phyloP scores from a whole-genome alignment of 495 filamentous ascomycete genomes.

The Penicillium riverlandense region DNA sequence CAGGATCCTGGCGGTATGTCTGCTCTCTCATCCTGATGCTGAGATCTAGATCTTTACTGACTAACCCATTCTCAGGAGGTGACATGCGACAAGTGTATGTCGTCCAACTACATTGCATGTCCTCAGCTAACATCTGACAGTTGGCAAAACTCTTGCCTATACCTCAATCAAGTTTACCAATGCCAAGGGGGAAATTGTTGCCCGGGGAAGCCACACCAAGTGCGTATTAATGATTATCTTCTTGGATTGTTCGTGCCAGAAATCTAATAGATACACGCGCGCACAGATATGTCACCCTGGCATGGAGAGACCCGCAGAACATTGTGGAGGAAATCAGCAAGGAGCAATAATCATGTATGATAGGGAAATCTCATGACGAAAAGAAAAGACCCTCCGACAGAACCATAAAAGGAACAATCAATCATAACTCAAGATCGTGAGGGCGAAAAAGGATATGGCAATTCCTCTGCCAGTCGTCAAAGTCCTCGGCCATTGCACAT shows the following conservation, averaged over 20 bases:
- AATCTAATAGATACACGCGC: not conserved
- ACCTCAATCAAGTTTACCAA: slow-evolving; percentile 79
- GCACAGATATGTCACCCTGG: slow-evolving; percentile 46
- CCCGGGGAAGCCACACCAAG: slow-evolving; percentile 95
- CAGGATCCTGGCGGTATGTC: slow-evolving; percentile 54
- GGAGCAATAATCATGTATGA: slow-evolving; percentile 9
- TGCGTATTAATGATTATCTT: slow-evolving; percentile 29
- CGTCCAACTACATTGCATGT: not conserved
- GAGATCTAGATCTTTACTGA: not conserved
- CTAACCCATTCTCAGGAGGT: slow-evolving; percentile 45
- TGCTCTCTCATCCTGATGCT: not conserved
- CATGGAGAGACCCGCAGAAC: slow-evolving; percentile 55
- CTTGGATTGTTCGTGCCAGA: too few relatives aligned
- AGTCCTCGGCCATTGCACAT: too few relatives aligned
- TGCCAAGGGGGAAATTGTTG: slow-evolving; percentile 66
- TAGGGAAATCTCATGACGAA: not conserved
- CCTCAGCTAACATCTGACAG: slow-evolving; percentile 32
- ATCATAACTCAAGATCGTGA: too few relatives aligned
- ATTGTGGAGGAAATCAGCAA: slow-evolving; percentile 44
- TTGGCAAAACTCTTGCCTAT: slow-evolving; percentile 88
- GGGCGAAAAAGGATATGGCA: too few relatives aligned
- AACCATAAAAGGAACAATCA: too few relatives aligned
- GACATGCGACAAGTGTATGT: slow-evolving; percentile 78
- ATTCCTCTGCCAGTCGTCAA: too few relatives aligned
- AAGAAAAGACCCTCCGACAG: too few relatives aligned